Evolutionary conservation across 306 rosid species (phyloP), one percentile per base, ranked within the genome.

Genomic region (Quercus robur): DNA sequence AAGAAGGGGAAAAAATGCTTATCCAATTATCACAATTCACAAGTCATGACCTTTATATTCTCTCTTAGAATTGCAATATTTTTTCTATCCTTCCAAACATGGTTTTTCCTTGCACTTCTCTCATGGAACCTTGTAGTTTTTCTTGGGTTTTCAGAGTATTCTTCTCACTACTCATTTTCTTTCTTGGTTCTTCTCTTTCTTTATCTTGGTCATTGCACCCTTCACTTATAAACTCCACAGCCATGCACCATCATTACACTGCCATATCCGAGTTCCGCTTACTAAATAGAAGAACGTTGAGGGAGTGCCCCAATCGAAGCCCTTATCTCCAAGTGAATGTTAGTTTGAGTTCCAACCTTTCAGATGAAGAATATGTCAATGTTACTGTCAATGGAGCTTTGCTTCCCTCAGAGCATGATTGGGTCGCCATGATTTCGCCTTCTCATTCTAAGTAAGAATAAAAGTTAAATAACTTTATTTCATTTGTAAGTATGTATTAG

Each of bases 371-470:
- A 77, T 86, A 81, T 13, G 82, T 94, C 26, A 90, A 78, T 0
- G 93, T 94, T 66, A 85, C 90, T 0, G 90, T 91, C 20, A 23
- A 80, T 0, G 97, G 97, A 4, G 91, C 91, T 75, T 71, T 84
- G 2, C 30, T 3, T 0, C 97, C 97, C 20, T 80, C 90, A 1
- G 11, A 25, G 0, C 18, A 6, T 10, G 89, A 91, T 70, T 94
- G 99, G 99, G 83, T 94, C 2, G 99, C 92, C 59, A 94, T 94
- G 95, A 87, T 94, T 49, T 89, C 99, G 11, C 99, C 97, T 56
- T 85, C 97, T 14, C 58, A 46, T 78, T 81, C 99, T 0, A 76
- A 88, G 99, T 94, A 92, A 75, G 54, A 49, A 49, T 49, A 49
- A 0, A 12, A 49, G 17, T 49, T 10, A 49, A 49, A 49, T 49